Evolutionary conservation across 2,329 filamentous ascomycete genomes (phyloP), one percentile per base, ranked within the genome.

Genomic region (Waltergamsia citrina): DNA sequence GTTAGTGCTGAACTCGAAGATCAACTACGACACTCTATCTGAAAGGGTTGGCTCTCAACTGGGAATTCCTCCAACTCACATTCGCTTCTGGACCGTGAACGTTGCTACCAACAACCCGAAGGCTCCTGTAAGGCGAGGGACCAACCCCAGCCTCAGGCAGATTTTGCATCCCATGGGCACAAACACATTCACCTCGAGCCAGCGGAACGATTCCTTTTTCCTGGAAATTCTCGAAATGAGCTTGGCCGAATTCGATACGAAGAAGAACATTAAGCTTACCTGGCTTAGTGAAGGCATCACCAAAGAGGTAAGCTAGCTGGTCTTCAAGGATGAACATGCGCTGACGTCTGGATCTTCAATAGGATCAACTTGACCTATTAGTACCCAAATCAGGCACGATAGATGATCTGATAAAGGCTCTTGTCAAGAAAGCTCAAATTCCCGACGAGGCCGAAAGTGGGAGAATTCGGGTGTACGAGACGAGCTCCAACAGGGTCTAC

Each of bases 191-290:
- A 83, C 78, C 44, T 72, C 73, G 37, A 78, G 71, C 21, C 83
- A 87, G 50, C 73, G 79, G 35, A 62, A 71, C 15, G 90, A 96
- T 56, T 76, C 81, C 1, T 67, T 98, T 34, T 96, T 81, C 56
- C 98, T 88, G 51, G 92, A 98, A 55, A 76, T 96, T 19, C 64
- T 98, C 26, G 92, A 98, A 42, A 94, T 95, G 67, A 94, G 86
- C 48, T 62, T 98, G 30, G 83, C 85, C 17, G 93, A 98, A 56
- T 69, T 94, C 28, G 92, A 98, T 51, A 92, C 85, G 37, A 92
- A 94, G 65, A 95, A 93, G 65, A 76, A 67, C 37, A 64, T 96
- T 42, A 90, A 85, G 55, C 62, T 98, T 31, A 84, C 70, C 2
- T 90, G 83, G 77, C 65, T 98, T 29, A 83, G 81, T 26, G 92